Percentiles rank a stretch among this genome's conserved stretches.
Evolutionary conservation across 192 early-diverging fungal genomes (phyloP).

Genomic region (Gigaspora rosea): DNA sequence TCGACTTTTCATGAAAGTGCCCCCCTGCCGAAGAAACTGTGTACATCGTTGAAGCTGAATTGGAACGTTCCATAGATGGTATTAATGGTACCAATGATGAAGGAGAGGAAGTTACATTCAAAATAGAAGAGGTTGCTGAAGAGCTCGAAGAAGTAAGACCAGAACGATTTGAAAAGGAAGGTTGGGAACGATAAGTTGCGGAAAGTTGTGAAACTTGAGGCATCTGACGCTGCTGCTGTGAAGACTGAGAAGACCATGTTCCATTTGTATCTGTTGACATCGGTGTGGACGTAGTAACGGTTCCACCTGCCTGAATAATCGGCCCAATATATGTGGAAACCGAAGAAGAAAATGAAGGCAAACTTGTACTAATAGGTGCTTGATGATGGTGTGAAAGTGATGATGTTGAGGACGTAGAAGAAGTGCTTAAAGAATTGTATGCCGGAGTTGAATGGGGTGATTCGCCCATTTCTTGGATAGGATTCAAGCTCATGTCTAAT

Average conservation of each 20-base stretch:
- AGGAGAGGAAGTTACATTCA: not conserved
- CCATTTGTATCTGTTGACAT: not conserved
- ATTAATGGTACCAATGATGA: not conserved
- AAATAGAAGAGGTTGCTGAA: constrained; percentile 4
- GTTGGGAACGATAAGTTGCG: not conserved
- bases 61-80: not conserved
- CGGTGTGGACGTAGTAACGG: not conserved
- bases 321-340: not conserved
- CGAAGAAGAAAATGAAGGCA: constrained; percentile 12
- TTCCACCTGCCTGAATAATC: not conserved
- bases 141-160: constrained; percentile 3
- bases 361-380: constrained; percentile 25
- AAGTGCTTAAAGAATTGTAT: constrained; percentile 26
- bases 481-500: constrained; percentile 18
- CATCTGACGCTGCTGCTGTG: not conserved
- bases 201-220: not conserved
- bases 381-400: constrained; percentile 8
- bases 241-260: not conserved
- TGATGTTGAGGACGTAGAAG: constrained; percentile 20
- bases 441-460: constrained; percentile 18
- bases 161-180: constrained; percentile 18
- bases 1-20: constrained; percentile 21
- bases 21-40: not conserved
- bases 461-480: constrained; percentile 13
- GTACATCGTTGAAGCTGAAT: constrained; percentile 16